Conservation (phyloP, 352 stramenopile species). For the Stramenopiles sp. region DNA sequence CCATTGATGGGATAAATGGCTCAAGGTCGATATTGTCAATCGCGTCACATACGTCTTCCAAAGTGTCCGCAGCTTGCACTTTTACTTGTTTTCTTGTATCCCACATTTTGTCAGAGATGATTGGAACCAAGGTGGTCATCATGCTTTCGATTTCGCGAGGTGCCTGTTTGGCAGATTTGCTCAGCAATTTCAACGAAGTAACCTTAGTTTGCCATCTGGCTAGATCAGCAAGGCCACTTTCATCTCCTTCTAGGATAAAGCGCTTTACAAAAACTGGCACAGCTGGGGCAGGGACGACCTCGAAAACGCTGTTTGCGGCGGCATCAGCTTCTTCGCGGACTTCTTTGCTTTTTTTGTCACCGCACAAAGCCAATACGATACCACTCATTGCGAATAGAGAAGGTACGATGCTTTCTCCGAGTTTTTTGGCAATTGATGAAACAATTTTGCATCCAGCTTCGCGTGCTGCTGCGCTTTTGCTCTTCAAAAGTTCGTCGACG, state of each 20-base stretch:
- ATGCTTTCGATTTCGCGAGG: conserved; percentile 79
- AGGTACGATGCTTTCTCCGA: conserved; percentile 46
- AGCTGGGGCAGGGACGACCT: conserved; percentile 39
- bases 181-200: conserved; percentile 75
- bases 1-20: conserved; percentile 89
- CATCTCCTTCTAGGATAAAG: conserved; percentile 59
- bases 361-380: conserved; percentile 47
- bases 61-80: conserved; percentile 70
- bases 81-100: conserved; percentile 97
- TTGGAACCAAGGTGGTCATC: conserved; percentile 87
- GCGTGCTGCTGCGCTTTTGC: conserved; percentile 24
- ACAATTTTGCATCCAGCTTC: conserved; percentile 46
- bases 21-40: conserved; percentile 98
- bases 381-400: conserved; percentile 45
- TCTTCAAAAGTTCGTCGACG: background rate
- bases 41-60: conserved; percentile 80
- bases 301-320: conserved; percentile 37
- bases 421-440: conserved; percentile 57
- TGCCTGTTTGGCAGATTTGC: conserved; percentile 62
- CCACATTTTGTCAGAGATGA: conserved; percentile 92
- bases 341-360: conserved; percentile 51
- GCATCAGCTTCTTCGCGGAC: conserved; percentile 32
- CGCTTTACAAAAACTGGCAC: conserved; percentile 58
- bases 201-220: conserved; percentile 90
- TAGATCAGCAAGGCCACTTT: conserved; percentile 27